Conservation (phyloP, 495 filamentous ascomycete species). For the Aspergillus heteromorphus region DNA sequence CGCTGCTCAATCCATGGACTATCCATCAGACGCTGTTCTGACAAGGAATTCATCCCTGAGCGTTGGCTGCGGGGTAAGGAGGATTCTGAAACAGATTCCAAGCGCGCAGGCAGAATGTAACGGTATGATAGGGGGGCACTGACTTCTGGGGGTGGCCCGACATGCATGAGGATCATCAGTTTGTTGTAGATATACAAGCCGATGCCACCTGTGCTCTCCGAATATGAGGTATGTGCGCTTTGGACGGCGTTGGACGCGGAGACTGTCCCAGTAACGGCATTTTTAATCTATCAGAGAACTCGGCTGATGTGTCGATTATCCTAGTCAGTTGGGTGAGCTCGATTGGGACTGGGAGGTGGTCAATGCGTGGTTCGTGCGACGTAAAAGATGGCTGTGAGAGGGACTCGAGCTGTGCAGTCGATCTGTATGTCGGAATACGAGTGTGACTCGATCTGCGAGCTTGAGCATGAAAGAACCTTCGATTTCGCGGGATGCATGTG, state of each 20-base stretch:
- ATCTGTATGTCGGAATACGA: background rate
- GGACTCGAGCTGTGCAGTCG: background rate
- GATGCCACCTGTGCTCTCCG: background rate
- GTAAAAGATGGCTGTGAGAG: background rate
- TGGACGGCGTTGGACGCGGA: no score
- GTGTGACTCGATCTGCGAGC: background rate
- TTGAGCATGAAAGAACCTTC: background rate
- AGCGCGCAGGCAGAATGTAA: background rate
- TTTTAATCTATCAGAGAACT: background rate
- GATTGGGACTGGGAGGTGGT: background rate
- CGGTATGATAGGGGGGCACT: background rate
- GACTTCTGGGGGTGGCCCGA: background rate
- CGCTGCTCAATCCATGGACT: constrained; percentile 26
- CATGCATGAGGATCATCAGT: background rate
- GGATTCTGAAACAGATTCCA: background rate
- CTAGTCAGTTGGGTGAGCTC: background rate
- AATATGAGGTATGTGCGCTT: background rate
- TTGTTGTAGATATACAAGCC: background rate
- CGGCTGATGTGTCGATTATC: background rate
- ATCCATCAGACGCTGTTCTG: background rate
- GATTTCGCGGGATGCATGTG: background rate
- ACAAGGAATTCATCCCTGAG: background rate
- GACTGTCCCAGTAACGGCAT: no score
- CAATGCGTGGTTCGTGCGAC: background rate
- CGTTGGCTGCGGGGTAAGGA: background rate